Percentiles rank a stretch among this genome's conserved stretches.
phyloP scores from a whole-genome alignment of 2,329 filamentous ascomycete species.

The Coniochaeta ligniaria region DNA sequence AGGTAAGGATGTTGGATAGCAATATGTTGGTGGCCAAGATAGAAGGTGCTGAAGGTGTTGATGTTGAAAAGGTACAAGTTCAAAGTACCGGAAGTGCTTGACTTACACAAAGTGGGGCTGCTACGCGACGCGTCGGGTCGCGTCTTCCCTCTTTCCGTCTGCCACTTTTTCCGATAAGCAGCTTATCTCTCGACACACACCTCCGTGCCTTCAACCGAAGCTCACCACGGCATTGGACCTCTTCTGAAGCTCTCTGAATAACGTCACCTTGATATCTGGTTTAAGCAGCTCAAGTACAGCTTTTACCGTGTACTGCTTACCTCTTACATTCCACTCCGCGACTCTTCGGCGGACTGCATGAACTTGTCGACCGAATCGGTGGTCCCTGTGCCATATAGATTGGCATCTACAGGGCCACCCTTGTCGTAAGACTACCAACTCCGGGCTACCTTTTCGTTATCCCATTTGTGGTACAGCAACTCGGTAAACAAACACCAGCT shows the following conservation, averaged over 20 bases:
- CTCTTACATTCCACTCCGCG: no score
- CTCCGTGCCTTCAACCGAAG: neutral
- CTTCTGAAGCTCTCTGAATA: neutral
- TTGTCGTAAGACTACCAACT: neutral
- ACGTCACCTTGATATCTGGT: neutral
- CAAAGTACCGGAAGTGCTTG: neutral
- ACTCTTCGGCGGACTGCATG: conserved; percentile 13
- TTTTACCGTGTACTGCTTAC: no score
- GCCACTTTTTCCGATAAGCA: neutral
- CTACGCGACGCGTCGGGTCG: neutral
- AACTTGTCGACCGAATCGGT: conserved; percentile 12
- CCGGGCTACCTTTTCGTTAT: neutral
- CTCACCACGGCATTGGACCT: neutral
- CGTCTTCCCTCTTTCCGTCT: neutral
- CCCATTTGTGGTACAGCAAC: conserved; percentile 6
- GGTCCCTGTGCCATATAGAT: conserved; percentile 17
- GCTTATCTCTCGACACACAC: neutral
- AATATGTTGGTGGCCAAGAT: neutral
- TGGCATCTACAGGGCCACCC: conserved; percentile 17
- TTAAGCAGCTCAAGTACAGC: no score
- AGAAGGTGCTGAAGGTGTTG: neutral
- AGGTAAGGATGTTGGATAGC: neutral
- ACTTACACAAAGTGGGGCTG: neutral
- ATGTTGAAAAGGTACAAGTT: neutral
- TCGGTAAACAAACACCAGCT: neutral